Evolutionary conservation across 441 rosid species (phyloP).

Genomic region (Adansonia gregorii): DNA sequence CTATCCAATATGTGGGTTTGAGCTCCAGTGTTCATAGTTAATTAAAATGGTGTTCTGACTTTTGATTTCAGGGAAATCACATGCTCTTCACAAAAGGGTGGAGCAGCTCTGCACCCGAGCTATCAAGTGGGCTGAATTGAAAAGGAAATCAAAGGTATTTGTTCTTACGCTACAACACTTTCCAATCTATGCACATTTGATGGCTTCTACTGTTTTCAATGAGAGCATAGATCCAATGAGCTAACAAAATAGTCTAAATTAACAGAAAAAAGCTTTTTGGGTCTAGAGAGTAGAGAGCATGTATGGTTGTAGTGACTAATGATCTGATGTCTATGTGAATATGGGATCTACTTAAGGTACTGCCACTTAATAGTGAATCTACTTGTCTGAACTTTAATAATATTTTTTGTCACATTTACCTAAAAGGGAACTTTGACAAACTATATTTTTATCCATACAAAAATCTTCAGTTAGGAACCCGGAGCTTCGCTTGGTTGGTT

Average conservation of each 20-base stretch:
- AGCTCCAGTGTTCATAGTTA: not conserved
- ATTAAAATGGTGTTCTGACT: constrained; percentile 12
- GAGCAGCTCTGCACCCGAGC: constrained; percentile 98
- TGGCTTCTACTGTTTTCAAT: not conserved
- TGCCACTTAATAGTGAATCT: not conserved
- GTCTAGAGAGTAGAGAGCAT: not conserved
- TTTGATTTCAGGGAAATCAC: constrained; percentile 82
- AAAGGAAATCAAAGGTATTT: constrained; percentile 86
- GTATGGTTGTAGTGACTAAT: not conserved
- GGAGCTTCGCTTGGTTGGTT: no score
- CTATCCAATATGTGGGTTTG: not conserved
- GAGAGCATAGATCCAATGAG: not conserved
- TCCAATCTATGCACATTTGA: not conserved
- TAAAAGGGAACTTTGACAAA: not conserved
- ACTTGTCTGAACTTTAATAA: not conserved
- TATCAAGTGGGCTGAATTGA: constrained; percentile 94
- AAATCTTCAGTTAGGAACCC: constrained; percentile 12
- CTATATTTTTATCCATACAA: not conserved
- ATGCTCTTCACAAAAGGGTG: constrained; percentile 99
- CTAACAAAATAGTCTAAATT: not conserved
- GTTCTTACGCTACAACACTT: not conserved
- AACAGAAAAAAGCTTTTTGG: not conserved
- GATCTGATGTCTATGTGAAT: not conserved
- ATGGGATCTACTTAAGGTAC: not conserved
- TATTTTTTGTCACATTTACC: not conserved